Percentiles rank a stretch among this genome's conserved stretches.
These are phyloP conservation scores for Zygosaccharomyces bisporus DNA, from an alignment of 805 yeast species.

Conservation along the genomic window DNA sequence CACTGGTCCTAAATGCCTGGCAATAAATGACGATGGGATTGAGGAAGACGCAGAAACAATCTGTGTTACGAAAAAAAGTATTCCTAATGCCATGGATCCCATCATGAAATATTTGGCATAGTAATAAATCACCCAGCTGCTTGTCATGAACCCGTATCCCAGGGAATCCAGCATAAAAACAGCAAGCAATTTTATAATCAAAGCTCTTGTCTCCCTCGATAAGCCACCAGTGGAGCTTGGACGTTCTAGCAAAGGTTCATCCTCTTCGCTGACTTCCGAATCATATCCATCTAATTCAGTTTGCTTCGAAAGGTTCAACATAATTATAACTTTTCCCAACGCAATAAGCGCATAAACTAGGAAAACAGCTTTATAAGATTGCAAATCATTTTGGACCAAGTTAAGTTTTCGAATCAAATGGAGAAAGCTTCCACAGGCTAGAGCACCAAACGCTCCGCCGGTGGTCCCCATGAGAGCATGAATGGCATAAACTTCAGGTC, in stretches of 20 bases:
- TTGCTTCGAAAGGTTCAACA: conserved; percentile 47
- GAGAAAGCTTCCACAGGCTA: conserved; percentile 57
- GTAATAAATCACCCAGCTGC: conserved; percentile 85
- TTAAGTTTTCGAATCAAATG: conserved; percentile 41
- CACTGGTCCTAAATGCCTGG: conserved; percentile 71
- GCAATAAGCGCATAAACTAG: conserved; percentile 54
- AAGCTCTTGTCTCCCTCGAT: conserved; percentile 42
- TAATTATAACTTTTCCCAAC: conserved; percentile 45
- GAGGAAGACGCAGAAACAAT: conserved; percentile 64
- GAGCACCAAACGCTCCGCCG: conserved; percentile 74
- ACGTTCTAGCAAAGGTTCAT: conserved; percentile 26
- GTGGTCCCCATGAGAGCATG: conserved; percentile 65
- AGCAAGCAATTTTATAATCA: conserved; percentile 47
- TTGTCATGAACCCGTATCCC: conserved; percentile 85
- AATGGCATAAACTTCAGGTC: conserved; percentile 73
- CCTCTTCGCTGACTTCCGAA: conserved; percentile 26
- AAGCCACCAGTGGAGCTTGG: conserved; percentile 12
- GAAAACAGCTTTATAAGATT: conserved; percentile 57
- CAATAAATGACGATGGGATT: conserved; percentile 68
- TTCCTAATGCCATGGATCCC: conserved; percentile 58
- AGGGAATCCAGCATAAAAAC: conserved; percentile 82
- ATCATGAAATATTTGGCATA: conserved; percentile 55
- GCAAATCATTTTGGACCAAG: conserved; percentile 35
- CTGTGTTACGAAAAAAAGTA: conserved; percentile 62
- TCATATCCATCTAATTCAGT: conserved; percentile 45